Evolutionary conservation across 805 yeast genomes (phyloP).

Genomic region (Pichia insulana): DNA sequence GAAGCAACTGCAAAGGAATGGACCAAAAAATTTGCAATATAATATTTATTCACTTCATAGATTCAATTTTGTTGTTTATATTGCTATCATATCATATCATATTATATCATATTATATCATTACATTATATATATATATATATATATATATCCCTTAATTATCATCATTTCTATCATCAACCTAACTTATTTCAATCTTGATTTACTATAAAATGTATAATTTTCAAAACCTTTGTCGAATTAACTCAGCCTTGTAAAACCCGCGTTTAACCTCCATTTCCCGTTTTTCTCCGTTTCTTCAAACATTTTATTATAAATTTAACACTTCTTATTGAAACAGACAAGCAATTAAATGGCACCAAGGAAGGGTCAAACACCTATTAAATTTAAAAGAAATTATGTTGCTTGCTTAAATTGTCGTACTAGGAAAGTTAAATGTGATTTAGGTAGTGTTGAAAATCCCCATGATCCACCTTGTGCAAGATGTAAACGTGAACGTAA

Average conservation of each 20-base stretch:
- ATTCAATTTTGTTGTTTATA: not conserved
- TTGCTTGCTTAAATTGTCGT: constrained; percentile 82
- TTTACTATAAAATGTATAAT: too few species aligned
- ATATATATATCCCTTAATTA: not conserved
- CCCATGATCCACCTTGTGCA: constrained; percentile 74
- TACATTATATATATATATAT: not conserved
- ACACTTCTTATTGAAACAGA: not conserved
- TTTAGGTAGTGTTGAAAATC: constrained; percentile 65
- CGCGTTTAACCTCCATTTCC: too few species aligned
- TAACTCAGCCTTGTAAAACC: too few species aligned
- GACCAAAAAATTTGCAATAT: constrained; percentile 97
- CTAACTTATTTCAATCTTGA: too few species aligned
- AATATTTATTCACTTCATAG: constrained; percentile 10
- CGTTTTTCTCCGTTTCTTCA: not conserved
- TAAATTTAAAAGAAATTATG: constrained; percentile 53
- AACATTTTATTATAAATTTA: not conserved
- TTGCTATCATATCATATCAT: too few species aligned
- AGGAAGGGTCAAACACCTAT: constrained; percentile 10
- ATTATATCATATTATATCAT: too few species aligned
- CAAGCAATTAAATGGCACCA: not conserved
- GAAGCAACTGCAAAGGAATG: constrained; percentile 97
- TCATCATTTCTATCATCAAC: too few species aligned
- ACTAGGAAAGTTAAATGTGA: constrained; percentile 81
- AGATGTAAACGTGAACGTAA: constrained; percentile 76
- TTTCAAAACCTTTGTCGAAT: too few species aligned